Conservation (phyloP, 179 eudicot genomes). For the Camellia oleifera region DNA sequence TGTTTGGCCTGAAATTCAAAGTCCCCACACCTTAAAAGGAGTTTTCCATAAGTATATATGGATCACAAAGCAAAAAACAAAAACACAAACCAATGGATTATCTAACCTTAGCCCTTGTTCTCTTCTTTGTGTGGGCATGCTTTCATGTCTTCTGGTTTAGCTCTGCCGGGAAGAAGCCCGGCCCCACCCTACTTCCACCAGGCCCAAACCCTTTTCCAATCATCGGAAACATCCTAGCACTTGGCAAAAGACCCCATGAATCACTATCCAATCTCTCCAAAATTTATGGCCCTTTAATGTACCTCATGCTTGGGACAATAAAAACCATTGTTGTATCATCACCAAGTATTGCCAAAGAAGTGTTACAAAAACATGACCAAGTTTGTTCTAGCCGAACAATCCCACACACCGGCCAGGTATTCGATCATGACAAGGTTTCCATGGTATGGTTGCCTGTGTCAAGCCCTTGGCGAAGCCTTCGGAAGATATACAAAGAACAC, state of each 20-base stretch:
- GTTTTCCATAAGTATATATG: no score
- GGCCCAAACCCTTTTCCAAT: constrained; percentile 46
- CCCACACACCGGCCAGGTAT: background rate
- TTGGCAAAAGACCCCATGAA: constrained; percentile 37
- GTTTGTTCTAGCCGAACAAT: background rate
- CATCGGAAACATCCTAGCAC: constrained; percentile 38
- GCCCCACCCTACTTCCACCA: constrained; percentile 25
- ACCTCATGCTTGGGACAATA: constrained; percentile 28
- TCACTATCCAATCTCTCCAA: constrained; percentile 28
- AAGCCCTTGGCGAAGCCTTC: background rate
- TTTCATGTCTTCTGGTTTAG: background rate
- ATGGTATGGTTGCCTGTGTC: background rate
- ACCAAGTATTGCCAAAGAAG: constrained; percentile 23
- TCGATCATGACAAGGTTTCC: constrained; percentile 10
- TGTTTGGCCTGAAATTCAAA: no score
- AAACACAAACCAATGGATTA: background rate
- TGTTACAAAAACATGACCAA: constrained; percentile 9
- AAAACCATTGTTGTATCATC: constrained; percentile 33
- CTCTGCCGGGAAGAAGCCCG: background rate
- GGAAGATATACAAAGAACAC: constrained; percentile 7
- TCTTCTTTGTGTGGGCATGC: background rate
- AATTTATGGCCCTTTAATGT: constrained; percentile 29
- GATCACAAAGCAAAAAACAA: background rate
- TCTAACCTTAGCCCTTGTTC: background rate
- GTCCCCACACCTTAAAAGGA: background rate